Base-by-base conservation (phyloP, 305 asterid genomes). In the Fraxinus floribunda region DNA sequence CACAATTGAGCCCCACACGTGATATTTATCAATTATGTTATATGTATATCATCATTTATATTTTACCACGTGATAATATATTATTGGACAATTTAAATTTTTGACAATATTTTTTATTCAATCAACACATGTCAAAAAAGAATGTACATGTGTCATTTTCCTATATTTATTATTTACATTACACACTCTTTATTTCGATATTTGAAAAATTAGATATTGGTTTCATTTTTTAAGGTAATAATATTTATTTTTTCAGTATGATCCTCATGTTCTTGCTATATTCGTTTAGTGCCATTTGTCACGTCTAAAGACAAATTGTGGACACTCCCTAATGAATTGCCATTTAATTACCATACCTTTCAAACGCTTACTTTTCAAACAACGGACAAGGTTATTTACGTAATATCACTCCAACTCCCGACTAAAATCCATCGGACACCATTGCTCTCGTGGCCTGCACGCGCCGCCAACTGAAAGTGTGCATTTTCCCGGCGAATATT, bases 331-430 rank as follows among this genome's bases (percentile, higher is more conserved):
- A 38, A 2, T 9, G 46, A 39, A 39, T 39, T 39, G 11, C 46
- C 46, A 39, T 8, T 10, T 10, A 39, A 39, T 39, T 39, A 39
- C 46, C 13, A 39, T 8, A 39, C 46, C 46, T 39, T 39, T 39
- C 46, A 39, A 39, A 49, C 30, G 36, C 74, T 64, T 64, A 24
- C 73, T 24, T 64, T 64, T 10, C 35, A 64, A 64, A 75, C 18
- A 55, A 32, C 77, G n/a, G 2, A 4, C 3, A 44, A 81, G 89
- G 89, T 83, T n/a, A 85, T 11, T 81, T 75, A 0, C 24, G 89
- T 85, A 82, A 83, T 81, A 44, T 66, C 36, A 66, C 4, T 15
- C 2, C 16, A 0, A 52, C 85, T 11, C 88, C 13, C 52, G 29
- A 34, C 77, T 76, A n/a, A 18, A 62, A 78, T 81, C 79, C 77